phyloP scores from a whole-genome alignment of 345 rosid species.

The Eucalyptus sideroxylon region DNA sequence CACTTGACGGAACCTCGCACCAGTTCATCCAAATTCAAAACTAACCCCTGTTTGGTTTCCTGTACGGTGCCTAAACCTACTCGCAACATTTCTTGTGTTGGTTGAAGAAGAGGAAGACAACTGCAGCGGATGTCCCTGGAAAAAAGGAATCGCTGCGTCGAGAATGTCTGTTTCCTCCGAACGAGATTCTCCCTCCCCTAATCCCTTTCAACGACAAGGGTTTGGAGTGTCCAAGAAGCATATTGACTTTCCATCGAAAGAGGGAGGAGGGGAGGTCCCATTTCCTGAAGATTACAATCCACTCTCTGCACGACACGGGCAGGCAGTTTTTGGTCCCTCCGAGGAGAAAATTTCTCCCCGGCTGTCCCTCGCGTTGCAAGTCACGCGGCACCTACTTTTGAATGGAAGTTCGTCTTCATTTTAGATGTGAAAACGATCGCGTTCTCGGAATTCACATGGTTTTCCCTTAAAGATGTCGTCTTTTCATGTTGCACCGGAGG shows the following conservation, averaged over 20 bases:
- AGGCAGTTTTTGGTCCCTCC: not conserved
- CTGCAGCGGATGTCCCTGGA: slow-evolving; percentile 4
- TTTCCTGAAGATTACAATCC: not conserved
- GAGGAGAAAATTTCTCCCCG: not conserved
- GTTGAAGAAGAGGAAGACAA: not conserved
- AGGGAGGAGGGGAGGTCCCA: not conserved
- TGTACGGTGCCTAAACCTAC: not conserved
- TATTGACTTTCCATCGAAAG: not conserved
- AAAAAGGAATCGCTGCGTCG: not conserved
- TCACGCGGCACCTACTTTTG: not conserved
- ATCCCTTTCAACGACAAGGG: not conserved
- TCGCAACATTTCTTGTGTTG: not conserved
- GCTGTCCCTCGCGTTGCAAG: too few species aligned
- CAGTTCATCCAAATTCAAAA: not conserved
- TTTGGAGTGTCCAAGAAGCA: slow-evolving; percentile 2
- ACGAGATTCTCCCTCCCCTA: not conserved
- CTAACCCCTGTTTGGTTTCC: not conserved
- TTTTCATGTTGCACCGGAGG: not conserved
- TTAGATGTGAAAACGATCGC: not conserved
- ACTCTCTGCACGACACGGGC: not conserved
- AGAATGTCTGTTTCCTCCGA: slow-evolving; percentile 16
- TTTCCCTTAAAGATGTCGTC: not conserved
- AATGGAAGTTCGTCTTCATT: not conserved
- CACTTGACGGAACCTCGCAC: not conserved
- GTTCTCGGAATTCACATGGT: not conserved